Conservation (phyloP, 176 grass and related monocot species). For the Zizania latifolia region DNA sequence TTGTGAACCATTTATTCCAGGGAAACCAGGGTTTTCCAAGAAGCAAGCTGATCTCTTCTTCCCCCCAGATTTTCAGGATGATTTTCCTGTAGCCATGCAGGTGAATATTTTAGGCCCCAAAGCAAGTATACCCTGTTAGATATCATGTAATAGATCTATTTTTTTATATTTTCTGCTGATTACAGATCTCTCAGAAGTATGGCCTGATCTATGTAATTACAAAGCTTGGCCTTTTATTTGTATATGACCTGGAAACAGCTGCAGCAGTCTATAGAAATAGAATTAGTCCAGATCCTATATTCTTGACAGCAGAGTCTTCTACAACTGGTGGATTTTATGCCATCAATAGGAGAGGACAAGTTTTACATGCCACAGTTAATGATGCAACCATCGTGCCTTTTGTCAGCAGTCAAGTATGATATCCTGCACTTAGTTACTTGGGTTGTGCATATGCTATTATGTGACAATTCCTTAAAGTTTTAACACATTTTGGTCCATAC, state of each 20-base stretch:
- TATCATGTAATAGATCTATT: constrained; percentile 10
- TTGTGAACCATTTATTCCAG: constrained; percentile 29
- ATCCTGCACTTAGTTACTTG: not conserved
- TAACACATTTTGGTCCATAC: constrained; percentile 14
- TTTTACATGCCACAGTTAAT: constrained; percentile 95
- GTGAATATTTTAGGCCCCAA: constrained; percentile 23
- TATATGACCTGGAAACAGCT: constrained; percentile 94
- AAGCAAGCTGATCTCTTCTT: constrained; percentile 97
- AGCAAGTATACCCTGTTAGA: not conserved
- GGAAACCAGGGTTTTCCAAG: constrained; percentile 89
- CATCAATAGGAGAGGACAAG: constrained; percentile 91
- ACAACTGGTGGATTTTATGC: constrained; percentile 90
- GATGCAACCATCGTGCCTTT: constrained; percentile 88
- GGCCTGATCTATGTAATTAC: constrained; percentile 91
- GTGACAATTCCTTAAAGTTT: no score
- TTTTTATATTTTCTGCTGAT: constrained; percentile 17
- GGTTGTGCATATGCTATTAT: not conserved
- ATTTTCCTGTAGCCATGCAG: constrained; percentile 99
- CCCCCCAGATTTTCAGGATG: constrained; percentile 93
- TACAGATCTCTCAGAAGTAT: constrained; percentile 96
- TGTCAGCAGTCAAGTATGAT: constrained; percentile 78
- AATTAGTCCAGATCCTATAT: constrained; percentile 98
- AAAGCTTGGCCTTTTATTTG: constrained; percentile 93
- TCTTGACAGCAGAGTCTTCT: constrained; percentile 84
- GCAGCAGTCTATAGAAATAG: constrained; percentile 96